Base-by-base conservation (phyloP, 129 eudicot species). In the Lactuca saligna region DNA sequence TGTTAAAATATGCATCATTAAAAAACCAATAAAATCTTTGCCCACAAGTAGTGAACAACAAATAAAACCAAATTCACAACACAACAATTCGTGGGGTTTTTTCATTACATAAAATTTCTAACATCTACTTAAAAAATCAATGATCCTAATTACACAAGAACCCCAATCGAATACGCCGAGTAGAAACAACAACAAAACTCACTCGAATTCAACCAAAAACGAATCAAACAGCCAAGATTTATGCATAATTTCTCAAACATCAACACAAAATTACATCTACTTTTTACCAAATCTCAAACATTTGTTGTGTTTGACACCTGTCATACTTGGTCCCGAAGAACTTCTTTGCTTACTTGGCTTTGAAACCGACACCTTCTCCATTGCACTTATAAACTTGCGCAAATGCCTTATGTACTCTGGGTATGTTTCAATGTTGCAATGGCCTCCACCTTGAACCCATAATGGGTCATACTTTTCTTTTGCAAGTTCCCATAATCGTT, bases 391-490 rank as follows among this genome's bases (percentile, higher is more conserved):
- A 61, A 89, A 89, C 70, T 81, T 89, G 61, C 95, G 80, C 72
- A 93, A 65, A 68, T 93, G 99, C 78, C 82, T 89, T 60, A 93
- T 89, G 84, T 93, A 93, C 83, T 93, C 99, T 0, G 95, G 99
- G 66, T 80, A 93, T 10, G 97, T 85, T 77, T 93, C 99, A 42
- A 93, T 88, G 65, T 93, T 93, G 79, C 99, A 93, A 68, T 93
- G 99, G 14, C 97, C 97, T 63, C 97, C 99, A 11, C 97, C 97
- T 72, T 93, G 61, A 16, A 93, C 90, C 99, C 99, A 93, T 55
- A 93, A 65, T 8, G 97, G 99, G 56, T 93, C 99, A 54, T 89
- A 93, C 66, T 93, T 93, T 66, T 93, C 97, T 55, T 79, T 75
- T 9, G 99, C 69, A 17, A 93, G 84, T 74, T 93, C 99, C 99